A percentile compares a stretch with the other conserved stretches of the same genome.
These are phyloP conservation scores for Petunia secreta DNA, from an alignment of 257 asterid genomes.

Conservation along the genomic window DNA sequence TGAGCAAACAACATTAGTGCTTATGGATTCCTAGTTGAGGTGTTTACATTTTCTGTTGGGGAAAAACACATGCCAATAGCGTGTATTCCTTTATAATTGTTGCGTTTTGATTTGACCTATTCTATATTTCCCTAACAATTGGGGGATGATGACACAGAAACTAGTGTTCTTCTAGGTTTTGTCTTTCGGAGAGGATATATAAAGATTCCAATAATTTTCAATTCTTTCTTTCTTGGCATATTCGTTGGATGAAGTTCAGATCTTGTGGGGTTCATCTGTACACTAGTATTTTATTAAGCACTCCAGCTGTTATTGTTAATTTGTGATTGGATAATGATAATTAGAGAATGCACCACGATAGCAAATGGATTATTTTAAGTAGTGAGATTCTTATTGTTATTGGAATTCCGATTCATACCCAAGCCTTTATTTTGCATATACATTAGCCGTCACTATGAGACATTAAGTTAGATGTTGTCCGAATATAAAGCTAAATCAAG, in stretches of 20 bases:
- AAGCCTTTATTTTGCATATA: conserved; percentile 1
- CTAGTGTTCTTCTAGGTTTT: background rate
- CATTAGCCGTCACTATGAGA: background rate
- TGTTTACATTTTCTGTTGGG: too few relatives aligned
- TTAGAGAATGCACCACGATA: conserved; percentile 1
- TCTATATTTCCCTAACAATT: background rate
- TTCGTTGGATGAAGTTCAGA: background rate
- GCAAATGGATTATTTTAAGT: background rate
- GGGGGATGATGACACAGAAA: background rate
- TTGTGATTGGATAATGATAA: background rate
- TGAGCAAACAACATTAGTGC: too few relatives aligned
- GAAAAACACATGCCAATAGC: too few relatives aligned
- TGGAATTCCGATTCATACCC: background rate
- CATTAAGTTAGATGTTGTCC: background rate
- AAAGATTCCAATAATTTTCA: background rate
- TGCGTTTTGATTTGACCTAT: background rate
- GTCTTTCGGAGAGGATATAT: background rate
- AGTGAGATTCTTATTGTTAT: background rate
- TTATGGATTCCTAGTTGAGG: too few relatives aligned
- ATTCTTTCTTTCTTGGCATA: background rate
- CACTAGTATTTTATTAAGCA: background rate
- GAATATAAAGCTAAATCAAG: background rate
- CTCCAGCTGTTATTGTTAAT: background rate
- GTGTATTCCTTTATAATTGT: too few relatives aligned
- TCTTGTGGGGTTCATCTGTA: background rate